Conservation (phyloP, 768 basidiomycete genomes). For the Boletus reticulatus region DNA sequence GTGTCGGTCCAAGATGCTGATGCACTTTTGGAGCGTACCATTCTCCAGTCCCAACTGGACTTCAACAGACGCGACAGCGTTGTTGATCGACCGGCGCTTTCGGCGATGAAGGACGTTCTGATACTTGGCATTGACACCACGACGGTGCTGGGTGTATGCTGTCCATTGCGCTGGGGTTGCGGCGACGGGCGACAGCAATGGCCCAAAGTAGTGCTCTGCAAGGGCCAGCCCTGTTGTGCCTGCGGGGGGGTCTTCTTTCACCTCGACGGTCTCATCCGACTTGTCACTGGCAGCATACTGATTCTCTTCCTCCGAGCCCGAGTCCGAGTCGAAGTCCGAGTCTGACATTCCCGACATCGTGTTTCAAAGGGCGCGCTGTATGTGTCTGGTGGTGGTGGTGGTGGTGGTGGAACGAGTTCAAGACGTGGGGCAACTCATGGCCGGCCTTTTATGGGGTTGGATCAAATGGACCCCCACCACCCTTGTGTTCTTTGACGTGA, state of each 20-base stretch:
- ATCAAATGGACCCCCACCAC: no score
- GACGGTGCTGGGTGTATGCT: conserved; percentile 6
- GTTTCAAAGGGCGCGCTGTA: no score
- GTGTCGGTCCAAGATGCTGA: neutral
- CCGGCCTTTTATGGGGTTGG: no score
- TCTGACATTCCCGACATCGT: no score
- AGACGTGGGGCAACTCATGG: neutral
- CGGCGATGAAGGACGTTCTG: neutral
- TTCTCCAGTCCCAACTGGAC: neutral
- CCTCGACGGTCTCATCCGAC: no score
- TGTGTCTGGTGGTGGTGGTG: neutral
- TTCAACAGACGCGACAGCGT: conserved; percentile 1
- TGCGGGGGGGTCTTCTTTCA: no score
- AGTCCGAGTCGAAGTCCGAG: no score
- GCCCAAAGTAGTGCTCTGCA: no score
- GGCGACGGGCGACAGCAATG: neutral
- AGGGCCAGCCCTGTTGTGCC: no score
- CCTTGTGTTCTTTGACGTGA: no score
- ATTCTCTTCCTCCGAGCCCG: no score
- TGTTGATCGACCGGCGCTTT: neutral
- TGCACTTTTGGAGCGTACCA: conserved; percentile 2
- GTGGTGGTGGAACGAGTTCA: neutral
- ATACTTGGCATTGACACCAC: neutral
- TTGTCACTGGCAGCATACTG: no score
- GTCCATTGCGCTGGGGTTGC: conserved; percentile 1